These are phyloP conservation scores for Sclerotinia trifoliorum DNA, from an alignment of 2,329 filamentous ascomycete species.

Conservation along the genomic window DNA sequence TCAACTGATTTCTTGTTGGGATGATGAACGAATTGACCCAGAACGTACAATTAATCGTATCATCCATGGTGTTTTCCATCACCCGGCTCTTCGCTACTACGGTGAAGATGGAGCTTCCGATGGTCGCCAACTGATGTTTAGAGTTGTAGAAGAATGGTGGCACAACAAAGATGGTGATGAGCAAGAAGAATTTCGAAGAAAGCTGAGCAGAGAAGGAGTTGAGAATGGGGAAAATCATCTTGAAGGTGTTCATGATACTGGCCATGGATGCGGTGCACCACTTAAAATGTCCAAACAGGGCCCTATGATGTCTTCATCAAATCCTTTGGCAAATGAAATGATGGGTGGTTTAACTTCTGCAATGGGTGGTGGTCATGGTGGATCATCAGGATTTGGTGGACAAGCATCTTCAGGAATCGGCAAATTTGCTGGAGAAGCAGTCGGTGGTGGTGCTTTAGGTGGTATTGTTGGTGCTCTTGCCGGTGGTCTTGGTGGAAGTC, in stretches of 20 bases:
- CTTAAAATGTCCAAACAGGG: conserved; percentile 70
- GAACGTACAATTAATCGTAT: conserved; percentile 72
- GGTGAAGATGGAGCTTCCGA: conserved; percentile 70
- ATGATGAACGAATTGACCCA: conserved; percentile 70
- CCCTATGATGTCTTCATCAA: conserved; percentile 46
- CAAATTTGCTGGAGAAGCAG: conserved; percentile 56
- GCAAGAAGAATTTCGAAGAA: conserved; percentile 66
- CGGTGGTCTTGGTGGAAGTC: conserved; percentile 60
- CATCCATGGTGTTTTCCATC: conserved; percentile 79
- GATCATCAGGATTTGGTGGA: conserved; percentile 24
- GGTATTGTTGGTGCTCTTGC: conserved; percentile 70
- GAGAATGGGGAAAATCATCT: conserved; percentile 79
- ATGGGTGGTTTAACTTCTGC: conserved; percentile 57
- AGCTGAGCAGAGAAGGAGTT: conserved; percentile 78
- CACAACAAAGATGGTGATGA: conserved; percentile 58
- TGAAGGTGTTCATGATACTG: conserved; percentile 77
- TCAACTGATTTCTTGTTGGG: conserved; percentile 84
- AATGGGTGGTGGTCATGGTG: conserved; percentile 37
- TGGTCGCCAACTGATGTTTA: conserved; percentile 74
- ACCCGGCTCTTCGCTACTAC: conserved; percentile 73
- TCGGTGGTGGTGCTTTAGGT: conserved; percentile 64
- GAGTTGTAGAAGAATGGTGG: conserved; percentile 85
- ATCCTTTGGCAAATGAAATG: conserved; percentile 51
- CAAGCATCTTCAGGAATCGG: conserved; percentile 41
- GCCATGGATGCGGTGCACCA: conserved; percentile 76